A percentile compares a stretch with the other conserved stretches of the same genome.
Conservation (phyloP, 1,139 yeast genomes). For the Yamadazyma epiphylla region DNA sequence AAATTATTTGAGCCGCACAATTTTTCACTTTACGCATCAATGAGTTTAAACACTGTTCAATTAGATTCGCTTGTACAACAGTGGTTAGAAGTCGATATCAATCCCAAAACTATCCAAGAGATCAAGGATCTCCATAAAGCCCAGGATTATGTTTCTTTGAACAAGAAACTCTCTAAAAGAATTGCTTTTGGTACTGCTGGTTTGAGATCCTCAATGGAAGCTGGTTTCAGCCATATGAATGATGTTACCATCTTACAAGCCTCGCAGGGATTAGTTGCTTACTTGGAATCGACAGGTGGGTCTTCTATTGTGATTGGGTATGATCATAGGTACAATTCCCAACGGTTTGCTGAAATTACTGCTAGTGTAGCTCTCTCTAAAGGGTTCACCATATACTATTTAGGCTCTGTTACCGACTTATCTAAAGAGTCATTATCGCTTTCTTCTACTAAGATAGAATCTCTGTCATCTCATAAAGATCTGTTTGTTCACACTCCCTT, state of each 20-base stretch:
- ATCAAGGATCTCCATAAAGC: constrained; percentile 43
- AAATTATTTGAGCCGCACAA: background rate
- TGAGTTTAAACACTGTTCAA: too few relatives aligned
- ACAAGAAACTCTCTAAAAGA: constrained; percentile 47
- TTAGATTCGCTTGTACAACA: constrained; percentile 39
- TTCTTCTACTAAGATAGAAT: constrained; percentile 7
- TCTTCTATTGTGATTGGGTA: constrained; percentile 74
- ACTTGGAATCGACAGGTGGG: constrained; percentile 27
- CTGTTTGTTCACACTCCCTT: constrained; percentile 79
- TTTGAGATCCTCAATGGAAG: constrained; percentile 79
- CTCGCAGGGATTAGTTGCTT: constrained; percentile 81
- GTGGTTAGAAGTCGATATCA: constrained; percentile 49
- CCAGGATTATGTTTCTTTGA: constrained; percentile 43
- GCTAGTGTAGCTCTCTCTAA: constrained; percentile 68
- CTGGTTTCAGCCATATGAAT: constrained; percentile 88
- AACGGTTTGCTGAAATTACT: constrained; percentile 72
- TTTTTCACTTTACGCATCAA: background rate
- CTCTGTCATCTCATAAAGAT: constrained; percentile 6
- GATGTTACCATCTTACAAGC: constrained; percentile 88
- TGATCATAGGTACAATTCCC: constrained; percentile 85
- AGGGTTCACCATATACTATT: constrained; percentile 66
- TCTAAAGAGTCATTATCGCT: constrained; percentile 26
- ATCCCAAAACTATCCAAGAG: constrained; percentile 54
- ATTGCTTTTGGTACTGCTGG: constrained; percentile 95
- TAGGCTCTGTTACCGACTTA: constrained; percentile 38